Percentiles rank a stretch among this genome's conserved stretches.
These are phyloP conservation scores for Nidularia pulvinata DNA, from an alignment of 768 basidiomycete genomes.

Conservation along the genomic window DNA sequence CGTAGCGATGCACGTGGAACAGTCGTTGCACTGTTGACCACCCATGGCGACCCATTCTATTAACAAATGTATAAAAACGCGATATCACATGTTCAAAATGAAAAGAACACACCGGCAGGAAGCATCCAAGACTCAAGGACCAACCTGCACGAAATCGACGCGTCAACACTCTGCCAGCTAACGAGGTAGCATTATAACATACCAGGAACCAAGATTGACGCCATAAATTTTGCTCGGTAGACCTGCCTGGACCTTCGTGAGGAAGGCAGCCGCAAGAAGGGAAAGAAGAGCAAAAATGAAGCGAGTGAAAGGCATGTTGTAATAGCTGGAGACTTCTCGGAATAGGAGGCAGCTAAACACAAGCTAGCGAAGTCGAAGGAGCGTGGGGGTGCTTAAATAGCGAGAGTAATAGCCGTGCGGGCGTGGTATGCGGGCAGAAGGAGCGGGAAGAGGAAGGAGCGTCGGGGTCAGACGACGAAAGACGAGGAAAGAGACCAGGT, in stretches of 20 bases:
- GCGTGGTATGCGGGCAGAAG: too few species aligned
- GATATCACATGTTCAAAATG: neutral
- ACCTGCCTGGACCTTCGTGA: constrained; percentile 9
- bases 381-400: neutral
- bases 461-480: neutral
- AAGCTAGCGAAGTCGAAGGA: neutral
- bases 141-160: constrained; percentile 45
- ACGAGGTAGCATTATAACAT: neutral
- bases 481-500: neutral
- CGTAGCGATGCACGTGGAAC: constrained; percentile 59
- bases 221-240: constrained; percentile 58
- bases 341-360: neutral
- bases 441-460: too few species aligned
- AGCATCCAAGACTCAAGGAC: constrained; percentile 85
- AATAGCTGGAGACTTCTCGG: neutral
- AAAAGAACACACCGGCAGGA: constrained; percentile 45
- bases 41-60: constrained; percentile 74
- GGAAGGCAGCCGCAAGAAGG: constrained; percentile 6
- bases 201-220: constrained; percentile 74
- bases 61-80: constrained; percentile 13
- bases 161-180: neutral
- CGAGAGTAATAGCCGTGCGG: neutral
- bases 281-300: constrained; percentile 11
- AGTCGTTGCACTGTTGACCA: constrained; percentile 58
- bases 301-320: constrained; percentile 18